Percentiles rank a stretch among this genome's conserved stretches.
These are phyloP conservation scores for Viridothelium virens DNA, from an alignment of 495 filamentous ascomycete species.

Conservation along the genomic window DNA sequence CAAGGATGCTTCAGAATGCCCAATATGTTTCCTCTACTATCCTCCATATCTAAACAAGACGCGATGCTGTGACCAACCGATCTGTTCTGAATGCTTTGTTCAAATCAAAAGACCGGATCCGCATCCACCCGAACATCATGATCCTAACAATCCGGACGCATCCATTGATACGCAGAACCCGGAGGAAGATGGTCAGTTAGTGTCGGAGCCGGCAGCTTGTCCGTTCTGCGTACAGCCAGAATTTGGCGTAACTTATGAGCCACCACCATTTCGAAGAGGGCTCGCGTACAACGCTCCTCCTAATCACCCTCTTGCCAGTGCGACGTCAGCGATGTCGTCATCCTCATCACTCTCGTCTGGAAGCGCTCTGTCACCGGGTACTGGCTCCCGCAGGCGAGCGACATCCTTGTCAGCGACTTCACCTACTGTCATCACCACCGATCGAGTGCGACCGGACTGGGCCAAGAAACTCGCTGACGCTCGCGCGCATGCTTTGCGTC, in stretches of 20 bases:
- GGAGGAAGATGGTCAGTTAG: constrained; percentile 56
- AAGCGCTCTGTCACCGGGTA: constrained; percentile 37
- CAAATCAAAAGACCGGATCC: constrained; percentile 97
- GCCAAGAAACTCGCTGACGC: constrained; percentile 79
- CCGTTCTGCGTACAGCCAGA: constrained; percentile 93
- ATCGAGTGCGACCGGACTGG: constrained; percentile 90
- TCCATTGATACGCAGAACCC: constrained; percentile 9
- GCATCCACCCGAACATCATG: constrained; percentile 82
- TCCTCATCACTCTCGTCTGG: constrained; percentile 52
- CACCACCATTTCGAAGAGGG: constrained; percentile 81
- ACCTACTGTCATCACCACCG: constrained; percentile 80
- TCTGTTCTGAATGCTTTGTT: constrained; percentile 98
- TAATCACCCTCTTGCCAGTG: constrained; percentile 38
- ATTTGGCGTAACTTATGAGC: constrained; percentile 86
- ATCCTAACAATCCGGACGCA: constrained; percentile 21
- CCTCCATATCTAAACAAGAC: constrained; percentile 95
- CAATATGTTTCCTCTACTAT: constrained; percentile 94
- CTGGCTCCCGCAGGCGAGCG: constrained; percentile 53
- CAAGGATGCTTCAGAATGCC: constrained; percentile 83
- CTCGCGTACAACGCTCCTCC: constrained; percentile 54
- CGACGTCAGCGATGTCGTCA: constrained; percentile 66
- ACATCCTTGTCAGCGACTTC: constrained; percentile 76
- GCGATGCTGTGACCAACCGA: constrained; percentile 89
- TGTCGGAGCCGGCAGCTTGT: constrained; percentile 87
- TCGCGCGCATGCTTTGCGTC: constrained; percentile 69